These are phyloP conservation scores for Leccinum obscurum DNA, from an alignment of 768 basidiomycete species.

Conservation along the genomic window DNA sequence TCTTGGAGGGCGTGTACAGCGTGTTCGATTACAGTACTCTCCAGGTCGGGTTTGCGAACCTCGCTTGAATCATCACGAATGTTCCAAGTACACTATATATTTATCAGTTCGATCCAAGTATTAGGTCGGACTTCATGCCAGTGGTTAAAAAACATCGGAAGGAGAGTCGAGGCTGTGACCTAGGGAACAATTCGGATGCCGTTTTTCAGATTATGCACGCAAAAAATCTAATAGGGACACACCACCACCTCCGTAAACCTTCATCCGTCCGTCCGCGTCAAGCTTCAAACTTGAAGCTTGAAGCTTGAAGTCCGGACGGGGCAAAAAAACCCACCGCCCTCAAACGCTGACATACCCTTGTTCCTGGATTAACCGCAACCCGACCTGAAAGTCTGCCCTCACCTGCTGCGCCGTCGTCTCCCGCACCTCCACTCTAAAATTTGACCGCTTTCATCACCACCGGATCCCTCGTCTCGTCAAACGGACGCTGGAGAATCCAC, in stretches of 20 bases:
- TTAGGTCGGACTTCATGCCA: too few relatives aligned
- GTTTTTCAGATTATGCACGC: constrained; percentile 10
- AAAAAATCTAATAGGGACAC: constrained; percentile 27
- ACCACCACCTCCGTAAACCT: constrained; percentile 34
- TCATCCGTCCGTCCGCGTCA: constrained; percentile 14
- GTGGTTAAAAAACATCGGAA: too few relatives aligned
- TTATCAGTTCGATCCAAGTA: too few relatives aligned
- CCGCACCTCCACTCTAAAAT: constrained; percentile 82
- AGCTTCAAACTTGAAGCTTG: too few relatives aligned
- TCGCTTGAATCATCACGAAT: too few relatives aligned
- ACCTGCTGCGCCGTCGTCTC: constrained; percentile 40
- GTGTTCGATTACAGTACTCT: too few relatives aligned
- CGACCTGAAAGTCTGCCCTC: constrained; percentile 52
- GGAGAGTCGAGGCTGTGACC: too few relatives aligned
- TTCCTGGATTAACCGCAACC: constrained; percentile 75
- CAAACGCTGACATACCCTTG: constrained; percentile 76
- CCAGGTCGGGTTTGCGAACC: too few relatives aligned
- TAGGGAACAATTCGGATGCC: too few relatives aligned
- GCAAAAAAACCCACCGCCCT: constrained; percentile 31
- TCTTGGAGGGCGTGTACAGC: too few relatives aligned
- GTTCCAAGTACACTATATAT: too few relatives aligned
- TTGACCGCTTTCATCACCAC: constrained; percentile 64
- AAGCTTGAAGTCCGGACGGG: constrained; percentile 26
- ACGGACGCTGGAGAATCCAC: constrained; percentile 77
- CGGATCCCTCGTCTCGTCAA: constrained; percentile 64